phyloP scores from a whole-genome alignment of 148 eudicot species.

The Rhododendron williamsianum region DNA sequence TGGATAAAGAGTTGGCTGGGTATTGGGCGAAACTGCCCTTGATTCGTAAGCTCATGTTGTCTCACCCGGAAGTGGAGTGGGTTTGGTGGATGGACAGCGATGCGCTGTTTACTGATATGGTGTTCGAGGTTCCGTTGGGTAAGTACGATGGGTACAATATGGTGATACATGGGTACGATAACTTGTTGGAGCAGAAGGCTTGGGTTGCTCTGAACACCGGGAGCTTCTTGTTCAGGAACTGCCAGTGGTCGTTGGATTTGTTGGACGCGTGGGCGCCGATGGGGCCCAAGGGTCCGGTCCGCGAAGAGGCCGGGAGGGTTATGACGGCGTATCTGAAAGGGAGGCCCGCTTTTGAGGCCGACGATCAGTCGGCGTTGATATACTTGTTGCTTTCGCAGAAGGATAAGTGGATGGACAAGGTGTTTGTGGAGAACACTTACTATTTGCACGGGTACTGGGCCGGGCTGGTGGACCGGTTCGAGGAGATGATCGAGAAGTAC shows the following conservation, averaged over 20 bases:
- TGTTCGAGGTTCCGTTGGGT: slow-evolving; percentile 51
- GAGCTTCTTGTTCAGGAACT: slow-evolving; percentile 57
- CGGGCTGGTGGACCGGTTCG: slow-evolving; percentile 56
- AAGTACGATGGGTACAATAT: slow-evolving; percentile 51
- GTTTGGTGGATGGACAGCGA: slow-evolving; percentile 91
- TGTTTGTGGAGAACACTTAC: slow-evolving; percentile 60
- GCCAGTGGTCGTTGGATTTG: slow-evolving; percentile 76
- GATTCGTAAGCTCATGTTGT: slow-evolving; percentile 55
- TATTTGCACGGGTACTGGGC: slow-evolving; percentile 73
- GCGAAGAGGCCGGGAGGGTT: slow-evolving; percentile 58
- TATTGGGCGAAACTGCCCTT: slow-evolving; percentile 75
- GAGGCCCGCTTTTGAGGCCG: slow-evolving; percentile 58
- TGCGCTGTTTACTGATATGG: slow-evolving; percentile 83
- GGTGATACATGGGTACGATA: slow-evolving; percentile 68
- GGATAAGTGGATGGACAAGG: slow-evolving; percentile 47
- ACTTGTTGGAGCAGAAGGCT: slow-evolving; percentile 54
- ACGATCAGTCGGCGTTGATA: slow-evolving; percentile 78
- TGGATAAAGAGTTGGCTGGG: slow-evolving; percentile 58
- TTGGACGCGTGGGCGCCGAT: slow-evolving; percentile 73
- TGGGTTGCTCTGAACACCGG: slow-evolving; percentile 76
- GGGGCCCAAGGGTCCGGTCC: slow-evolving; percentile 63
- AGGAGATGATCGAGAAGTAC: slow-evolving; percentile 51
- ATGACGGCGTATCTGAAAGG: slow-evolving; percentile 47
- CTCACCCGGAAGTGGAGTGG: slow-evolving; percentile 83
- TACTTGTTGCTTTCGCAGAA: slow-evolving; percentile 52